Evolutionary conservation across 2,329 filamentous ascomycete genomes (phyloP).

Genomic region (Capronia epimyces): DNA sequence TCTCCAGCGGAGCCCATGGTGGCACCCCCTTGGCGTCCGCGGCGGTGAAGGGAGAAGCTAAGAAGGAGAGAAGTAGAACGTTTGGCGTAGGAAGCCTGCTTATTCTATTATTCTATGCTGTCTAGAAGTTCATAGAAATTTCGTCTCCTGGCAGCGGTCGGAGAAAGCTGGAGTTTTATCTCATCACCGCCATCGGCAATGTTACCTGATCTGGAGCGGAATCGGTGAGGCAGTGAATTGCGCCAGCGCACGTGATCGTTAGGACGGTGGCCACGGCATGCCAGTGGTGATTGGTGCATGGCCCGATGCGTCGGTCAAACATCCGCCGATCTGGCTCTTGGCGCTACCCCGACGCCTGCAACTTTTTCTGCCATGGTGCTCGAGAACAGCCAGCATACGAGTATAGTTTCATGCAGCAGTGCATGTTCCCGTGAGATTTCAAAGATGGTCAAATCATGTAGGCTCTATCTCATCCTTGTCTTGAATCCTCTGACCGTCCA

Average conservation of each 20-base stretch:
- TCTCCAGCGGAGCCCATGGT: conserved; percentile 32
- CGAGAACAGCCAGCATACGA: background rate
- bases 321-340: background rate
- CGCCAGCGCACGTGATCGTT: background rate
- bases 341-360: background rate
- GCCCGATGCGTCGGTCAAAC: too few species aligned
- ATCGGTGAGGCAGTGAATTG: background rate
- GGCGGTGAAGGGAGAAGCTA: background rate
- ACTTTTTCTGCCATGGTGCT: background rate
- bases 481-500: conserved; percentile 5
- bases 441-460: conserved; percentile 32
- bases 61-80: conserved; percentile 7
- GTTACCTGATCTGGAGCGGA: background rate
- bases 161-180: background rate
- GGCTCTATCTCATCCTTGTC: background rate
- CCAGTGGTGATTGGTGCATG: too few species aligned
- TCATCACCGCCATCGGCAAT: background rate
- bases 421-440: background rate
- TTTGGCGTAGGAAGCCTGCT: too few species aligned
- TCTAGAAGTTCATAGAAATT: background rate
- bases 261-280: too few species aligned
- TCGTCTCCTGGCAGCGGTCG: too few species aligned
- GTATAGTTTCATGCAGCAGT: too few species aligned
- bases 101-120: background rate
- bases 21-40: background rate